Conservation (phyloP, 768 basidiomycete species). For the Calvatia gigantea region DNA sequence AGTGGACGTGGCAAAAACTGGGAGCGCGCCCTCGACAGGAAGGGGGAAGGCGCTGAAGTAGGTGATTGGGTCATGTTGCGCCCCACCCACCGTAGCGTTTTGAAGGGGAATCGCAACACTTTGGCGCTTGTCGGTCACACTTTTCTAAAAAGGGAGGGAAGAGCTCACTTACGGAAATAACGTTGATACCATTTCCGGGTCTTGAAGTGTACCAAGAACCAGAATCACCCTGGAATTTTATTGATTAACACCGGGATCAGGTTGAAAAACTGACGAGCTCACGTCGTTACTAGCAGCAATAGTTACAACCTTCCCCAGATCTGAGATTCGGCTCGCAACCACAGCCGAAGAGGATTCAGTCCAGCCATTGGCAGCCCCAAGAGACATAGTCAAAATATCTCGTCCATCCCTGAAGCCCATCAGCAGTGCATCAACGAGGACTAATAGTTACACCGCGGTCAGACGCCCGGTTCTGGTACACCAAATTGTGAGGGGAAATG, state of each 20-base stretch:
- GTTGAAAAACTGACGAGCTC: constrained; percentile 7
- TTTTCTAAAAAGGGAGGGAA: neutral
- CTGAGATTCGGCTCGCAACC: constrained; percentile 55
- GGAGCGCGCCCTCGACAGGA: constrained; percentile 38
- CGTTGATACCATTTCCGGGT: constrained; percentile 51
- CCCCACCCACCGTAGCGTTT: constrained; percentile 48
- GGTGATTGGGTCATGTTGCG: constrained; percentile 42
- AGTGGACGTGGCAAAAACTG: constrained; percentile 58
- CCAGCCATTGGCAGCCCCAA: constrained; percentile 65
- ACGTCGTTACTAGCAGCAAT: constrained; percentile 59
- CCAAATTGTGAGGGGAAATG: neutral
- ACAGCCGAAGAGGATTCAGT: constrained; percentile 51
- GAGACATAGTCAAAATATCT: constrained; percentile 64
- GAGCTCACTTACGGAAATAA: constrained; percentile 55
- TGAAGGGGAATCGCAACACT: constrained; percentile 57
- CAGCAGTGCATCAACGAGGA: constrained; percentile 47
- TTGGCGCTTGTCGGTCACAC: constrained; percentile 4
- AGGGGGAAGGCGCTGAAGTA: constrained; percentile 54
- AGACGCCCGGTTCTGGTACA: neutral
- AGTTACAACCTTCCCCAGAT: constrained; percentile 55
- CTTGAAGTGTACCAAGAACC: constrained; percentile 62
- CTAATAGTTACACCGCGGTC: constrained; percentile 13
- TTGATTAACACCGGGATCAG: neutral
- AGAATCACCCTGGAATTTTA: constrained; percentile 34
- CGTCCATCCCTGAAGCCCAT: constrained; percentile 47